Evolutionary conservation across 2,329 filamentous ascomycete genomes (phyloP).

Genomic region (Talaromyces sp.): DNA sequence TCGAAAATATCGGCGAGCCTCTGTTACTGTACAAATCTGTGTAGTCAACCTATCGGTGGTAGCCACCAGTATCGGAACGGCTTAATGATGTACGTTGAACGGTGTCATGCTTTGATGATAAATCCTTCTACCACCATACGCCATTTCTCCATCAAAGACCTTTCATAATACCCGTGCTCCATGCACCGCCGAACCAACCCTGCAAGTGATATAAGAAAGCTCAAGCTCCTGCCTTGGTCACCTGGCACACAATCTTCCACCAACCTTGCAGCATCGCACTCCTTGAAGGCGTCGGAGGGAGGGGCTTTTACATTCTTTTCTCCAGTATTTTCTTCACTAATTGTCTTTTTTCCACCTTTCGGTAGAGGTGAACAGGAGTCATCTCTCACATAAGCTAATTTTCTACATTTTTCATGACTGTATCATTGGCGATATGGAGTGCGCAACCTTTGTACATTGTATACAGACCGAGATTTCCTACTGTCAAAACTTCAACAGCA

Average conservation of each 20-base stretch:
- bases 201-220: neutral
- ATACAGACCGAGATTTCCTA: conserved; percentile 8
- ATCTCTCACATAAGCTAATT: neutral
- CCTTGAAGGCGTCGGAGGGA: conserved; percentile 12
- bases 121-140: conserved; percentile 16
- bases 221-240: neutral
- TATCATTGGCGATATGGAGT: conserved; percentile 12
- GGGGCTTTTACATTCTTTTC: conserved; percentile 1
- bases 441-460: conserved; percentile 13
- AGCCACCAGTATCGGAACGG: conserved; percentile 15
- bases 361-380: conserved; percentile 26
- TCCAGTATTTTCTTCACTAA: conserved; percentile 19
- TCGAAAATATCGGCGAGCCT: conserved; percentile 96
- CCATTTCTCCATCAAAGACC: conserved; percentile 17
- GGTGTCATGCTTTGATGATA: conserved; percentile 30
- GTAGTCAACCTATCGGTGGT: conserved; percentile 23
- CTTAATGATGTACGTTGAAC: conserved; percentile 35
- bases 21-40: conserved; percentile 79
- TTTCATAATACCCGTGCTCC: neutral
- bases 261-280: neutral
- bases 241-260: conserved; percentile 20
- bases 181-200: neutral
- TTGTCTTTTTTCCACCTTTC: conserved; percentile 17
- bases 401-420: conserved; percentile 1
- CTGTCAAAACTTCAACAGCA: neutral